These are phyloP conservation scores for Nelumbo lutea DNA, from an alignment of 164 flowering plant genomes.

Conservation along the genomic window DNA sequence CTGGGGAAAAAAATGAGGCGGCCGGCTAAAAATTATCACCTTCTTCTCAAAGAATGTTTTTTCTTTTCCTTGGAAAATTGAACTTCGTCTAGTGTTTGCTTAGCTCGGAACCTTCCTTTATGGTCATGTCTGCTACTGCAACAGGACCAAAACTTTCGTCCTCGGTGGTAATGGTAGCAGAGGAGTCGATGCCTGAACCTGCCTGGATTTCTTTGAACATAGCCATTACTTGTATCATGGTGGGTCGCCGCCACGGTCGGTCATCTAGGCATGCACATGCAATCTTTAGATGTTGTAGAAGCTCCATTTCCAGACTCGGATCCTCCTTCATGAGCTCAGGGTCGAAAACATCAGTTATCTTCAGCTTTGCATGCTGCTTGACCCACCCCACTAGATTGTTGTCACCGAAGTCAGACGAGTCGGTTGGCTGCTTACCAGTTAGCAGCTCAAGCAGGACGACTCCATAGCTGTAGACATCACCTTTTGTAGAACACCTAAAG, in stretches of 20 bases:
- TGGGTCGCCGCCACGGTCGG: constrained; percentile 72
- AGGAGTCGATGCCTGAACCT: constrained; percentile 56
- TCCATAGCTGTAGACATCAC: constrained; percentile 97
- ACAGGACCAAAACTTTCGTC: constrained; percentile 34
- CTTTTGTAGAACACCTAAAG: constrained; percentile 83
- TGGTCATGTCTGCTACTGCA: constrained; percentile 53
- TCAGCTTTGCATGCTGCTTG: constrained; percentile 71
- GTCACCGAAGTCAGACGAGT: constrained; percentile 90
- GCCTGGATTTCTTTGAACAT: constrained; percentile 93
- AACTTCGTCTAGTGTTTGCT: constrained; percentile 23
- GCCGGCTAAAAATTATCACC: constrained; percentile 12
- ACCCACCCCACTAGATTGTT: constrained; percentile 98
- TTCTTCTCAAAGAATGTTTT: constrained; percentile 25
- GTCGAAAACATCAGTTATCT: background rate
- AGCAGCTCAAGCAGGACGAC: constrained; percentile 90
- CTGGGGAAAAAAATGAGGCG: constrained; percentile 24
- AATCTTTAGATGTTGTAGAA: constrained; percentile 74
- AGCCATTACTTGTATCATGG: constrained; percentile 94
- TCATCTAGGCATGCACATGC: constrained; percentile 91
- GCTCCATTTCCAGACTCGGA: constrained; percentile 70
- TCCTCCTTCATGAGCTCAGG: background rate
- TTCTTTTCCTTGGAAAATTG: constrained; percentile 14
- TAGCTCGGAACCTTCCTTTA: constrained; percentile 61
- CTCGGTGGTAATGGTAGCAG: constrained; percentile 41
- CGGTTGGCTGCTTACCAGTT: constrained; percentile 85